A percentile compares a stretch with the other conserved stretches of the same genome.
phyloP scores from a whole-genome alignment of 1,284 basidiomycete species.

The Spongispora temasekensis region DNA sequence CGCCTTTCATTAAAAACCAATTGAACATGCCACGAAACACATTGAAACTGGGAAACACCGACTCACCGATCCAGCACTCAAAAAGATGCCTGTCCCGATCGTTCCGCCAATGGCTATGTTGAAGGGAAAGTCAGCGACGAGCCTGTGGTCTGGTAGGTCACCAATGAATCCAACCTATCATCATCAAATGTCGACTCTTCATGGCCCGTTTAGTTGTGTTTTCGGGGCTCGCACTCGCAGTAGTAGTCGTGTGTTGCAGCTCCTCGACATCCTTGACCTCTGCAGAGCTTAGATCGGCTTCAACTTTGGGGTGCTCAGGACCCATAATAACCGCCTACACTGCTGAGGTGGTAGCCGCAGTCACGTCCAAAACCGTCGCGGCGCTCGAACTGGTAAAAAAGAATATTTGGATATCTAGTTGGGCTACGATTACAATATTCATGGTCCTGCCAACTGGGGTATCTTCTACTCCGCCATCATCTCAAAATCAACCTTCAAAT shows the following conservation, averaged over 20 bases:
- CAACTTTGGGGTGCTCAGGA: no score
- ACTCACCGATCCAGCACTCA: conserved; percentile 45
- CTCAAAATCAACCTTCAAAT: conserved; percentile 14
- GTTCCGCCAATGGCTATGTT: conserved; percentile 45
- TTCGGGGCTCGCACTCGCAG: conserved; percentile 9
- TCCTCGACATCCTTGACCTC: conserved; percentile 2
- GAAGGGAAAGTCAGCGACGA: background rate
- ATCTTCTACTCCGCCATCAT: conserved; percentile 21
- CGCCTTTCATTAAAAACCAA: conserved; percentile 34
- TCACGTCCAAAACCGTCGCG: no score
- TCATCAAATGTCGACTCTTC: conserved; percentile 43
- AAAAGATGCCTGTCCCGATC: conserved; percentile 47
- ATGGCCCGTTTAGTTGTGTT: conserved; percentile 41
- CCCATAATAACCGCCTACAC: no score
- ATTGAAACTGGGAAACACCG: background rate
- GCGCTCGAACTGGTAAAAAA: background rate
- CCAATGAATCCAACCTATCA: conserved; percentile 45
- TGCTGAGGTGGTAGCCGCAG: no score
- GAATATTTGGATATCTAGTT: conserved; percentile 14
- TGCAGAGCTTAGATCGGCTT: background rate
- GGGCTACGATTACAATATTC: conserved; percentile 17
- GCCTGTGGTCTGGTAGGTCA: no score
- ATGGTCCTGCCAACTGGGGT: conserved; percentile 35
- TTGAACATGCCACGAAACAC: background rate
- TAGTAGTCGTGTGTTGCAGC: background rate